These are phyloP conservation scores for Bruguiera gymnorhiza DNA, from an alignment of 345 rosid species.

Conservation along the genomic window DNA sequence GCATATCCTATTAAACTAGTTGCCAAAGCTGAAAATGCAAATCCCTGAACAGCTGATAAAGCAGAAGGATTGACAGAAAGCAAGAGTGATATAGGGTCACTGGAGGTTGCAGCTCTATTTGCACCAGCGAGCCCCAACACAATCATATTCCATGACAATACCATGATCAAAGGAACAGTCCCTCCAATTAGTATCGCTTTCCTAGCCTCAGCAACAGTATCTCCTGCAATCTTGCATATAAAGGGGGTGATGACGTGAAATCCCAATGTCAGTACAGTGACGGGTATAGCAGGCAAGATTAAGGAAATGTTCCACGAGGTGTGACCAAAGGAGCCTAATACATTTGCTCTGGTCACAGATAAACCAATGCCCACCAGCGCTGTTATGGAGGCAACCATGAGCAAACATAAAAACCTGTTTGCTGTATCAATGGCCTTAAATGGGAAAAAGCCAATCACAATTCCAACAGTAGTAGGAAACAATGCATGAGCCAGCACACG, in stretches of 20 bases:
- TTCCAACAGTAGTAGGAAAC: conserved; percentile 58
- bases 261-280: conserved; percentile 77
- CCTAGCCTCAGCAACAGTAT: conserved; percentile 55
- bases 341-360: conserved; percentile 66
- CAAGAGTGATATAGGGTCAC: conserved; percentile 74
- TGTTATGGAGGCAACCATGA: conserved; percentile 74
- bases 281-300: conserved; percentile 78
- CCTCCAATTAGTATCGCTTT: conserved; percentile 77
- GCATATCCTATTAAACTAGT: conserved; percentile 86
- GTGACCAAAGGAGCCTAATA: conserved; percentile 51
- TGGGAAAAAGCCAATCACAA: conserved; percentile 55
- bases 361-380: conserved; percentile 64
- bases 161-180: conserved; percentile 74
- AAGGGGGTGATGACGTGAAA: conserved; percentile 94
- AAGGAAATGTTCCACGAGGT: conserved; percentile 60
- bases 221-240: conserved; percentile 74
- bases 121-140: conserved; percentile 77
- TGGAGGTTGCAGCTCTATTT: conserved; percentile 28
- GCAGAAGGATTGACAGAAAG: conserved; percentile 85
- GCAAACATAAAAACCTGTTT: conserved; percentile 61
- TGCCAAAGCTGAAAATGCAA: conserved; percentile 83
- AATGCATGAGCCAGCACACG: conserved; percentile 52
- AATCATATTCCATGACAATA: conserved; percentile 80
- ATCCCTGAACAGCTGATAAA: conserved; percentile 79
- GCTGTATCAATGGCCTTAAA: conserved; percentile 58